Base-by-base conservation (phyloP, 257 asterid genomes). In the Forsythia viridissima region DNA sequence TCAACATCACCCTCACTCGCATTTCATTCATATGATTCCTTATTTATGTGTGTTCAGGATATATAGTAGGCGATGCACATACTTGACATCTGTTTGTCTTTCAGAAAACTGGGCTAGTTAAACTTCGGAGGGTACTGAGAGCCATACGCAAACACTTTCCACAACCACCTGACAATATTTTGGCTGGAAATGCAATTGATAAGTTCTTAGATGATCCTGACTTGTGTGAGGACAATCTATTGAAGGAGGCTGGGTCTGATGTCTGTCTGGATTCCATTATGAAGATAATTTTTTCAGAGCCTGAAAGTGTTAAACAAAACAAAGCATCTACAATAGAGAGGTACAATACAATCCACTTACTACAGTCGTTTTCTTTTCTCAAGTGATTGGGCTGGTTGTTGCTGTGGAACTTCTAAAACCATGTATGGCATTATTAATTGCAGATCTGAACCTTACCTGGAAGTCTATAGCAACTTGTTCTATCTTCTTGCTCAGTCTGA, bases 71-170 rank as follows among this genome's bases (percentile, higher is more conserved):
- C 24, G 34, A 42, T 81, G 36, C 80, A 61, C 41, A 61, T 72
- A 63, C 40, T 75, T 77, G 66, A 79, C 84, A 46, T 83, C 66
- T 76, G 74, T 77, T 81, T 11, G 30, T 77, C 72, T 76, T 77
- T 81, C 96, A 93, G 99, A 91, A 82, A 86, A 89, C 97, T 66
- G 99, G 97, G 67, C 86, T 96, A 70, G 70, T 85, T 84, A 95
- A 95, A 88, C 92, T 95, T 79, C 90, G 99, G 81, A 90, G 90
- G 83, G 97, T 93, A 75, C 89, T 95, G 67, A 91, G 99, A 91
- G 93, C 99, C 76, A 92, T 95, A 83, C 92, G 96, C 83, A 95
- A 90, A 81, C 98, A 93, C 79, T 95, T 95, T 84, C 93, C 93
- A 41, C 94, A 90, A 77, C 99, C 99, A 21, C 98, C 98, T n/a